Base-by-base conservation (phyloP, 2,329 filamentous ascomycete genomes). In the Trichoderma citrinoviride region DNA sequence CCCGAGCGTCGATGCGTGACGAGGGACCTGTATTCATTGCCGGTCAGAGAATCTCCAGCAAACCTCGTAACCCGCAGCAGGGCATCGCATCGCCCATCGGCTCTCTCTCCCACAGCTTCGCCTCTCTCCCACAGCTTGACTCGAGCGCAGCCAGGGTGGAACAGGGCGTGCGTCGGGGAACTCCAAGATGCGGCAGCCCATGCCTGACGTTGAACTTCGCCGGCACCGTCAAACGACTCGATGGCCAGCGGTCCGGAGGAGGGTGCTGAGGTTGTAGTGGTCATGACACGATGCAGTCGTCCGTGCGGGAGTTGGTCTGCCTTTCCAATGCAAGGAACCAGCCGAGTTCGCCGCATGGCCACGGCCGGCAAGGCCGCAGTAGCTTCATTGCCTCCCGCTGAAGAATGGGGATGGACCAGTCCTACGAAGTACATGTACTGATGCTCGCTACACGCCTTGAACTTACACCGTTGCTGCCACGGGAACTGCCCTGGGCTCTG, bases 291-390 rank as follows among this genome's bases (percentile, higher is more conserved):
- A 37, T 25, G 27, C 58, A 46, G 15, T n/a, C n/a, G 40, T 62
- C 58, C 33, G 47, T 62, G 61, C 54, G 27, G 49, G 53, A 19
- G 19, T 7, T 52, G 37, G 50, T 5, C 27, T 66, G 71, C 72
- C 70, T 72, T 72, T 72, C 72, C 67, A 71, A 73, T 74, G 58
- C 65, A 75, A 52, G 73, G 70, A 73, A 76, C 73, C 73, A 73
- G 74, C 73, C 68, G 75, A 71, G n/a, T 70, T 63, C 66, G 27
- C 57, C 64, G 67, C 66, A 68, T 67, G 70, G 69, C 50, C n/a
- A 40, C 50, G 41, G 37, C 53, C 64, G 61, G 65, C 61, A 47
- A 60, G 66, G 67, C 65, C 68, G 65, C 68, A 70, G 63, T 68
- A 68, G 69, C 68, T 62, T 56, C 57, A 40, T 60, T 37, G 17